Conservation (phyloP, 2,329 filamentous ascomycete species). For the Ramularia collo-cygni region DNA sequence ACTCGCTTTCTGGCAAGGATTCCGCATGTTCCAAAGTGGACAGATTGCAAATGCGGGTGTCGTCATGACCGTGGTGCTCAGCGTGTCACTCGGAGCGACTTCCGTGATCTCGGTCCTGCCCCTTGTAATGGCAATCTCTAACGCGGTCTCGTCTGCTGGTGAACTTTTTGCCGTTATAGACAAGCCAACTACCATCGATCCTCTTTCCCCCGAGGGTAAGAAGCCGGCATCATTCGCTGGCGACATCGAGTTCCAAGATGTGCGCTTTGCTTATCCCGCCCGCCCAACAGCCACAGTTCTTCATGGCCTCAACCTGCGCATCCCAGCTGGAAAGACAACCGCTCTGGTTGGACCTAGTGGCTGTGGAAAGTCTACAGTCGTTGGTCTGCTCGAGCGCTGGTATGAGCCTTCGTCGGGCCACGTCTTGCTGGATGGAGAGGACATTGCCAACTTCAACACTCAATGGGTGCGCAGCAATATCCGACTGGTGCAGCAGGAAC, state of each 20-base stretch:
- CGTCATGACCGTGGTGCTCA: constrained; percentile 1
- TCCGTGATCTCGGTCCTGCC: constrained; percentile 35
- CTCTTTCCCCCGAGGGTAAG: constrained; percentile 24
- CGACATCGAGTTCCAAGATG: constrained; percentile 55
- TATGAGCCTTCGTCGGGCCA: constrained; percentile 25
- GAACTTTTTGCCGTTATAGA: constrained; percentile 40
- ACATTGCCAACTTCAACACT: constrained; percentile 25
- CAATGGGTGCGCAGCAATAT: constrained; percentile 30
- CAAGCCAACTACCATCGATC: constrained; percentile 34
- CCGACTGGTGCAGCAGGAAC: constrained; percentile 33
- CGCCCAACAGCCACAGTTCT: constrained; percentile 33
- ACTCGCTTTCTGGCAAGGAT: constrained; percentile 41
- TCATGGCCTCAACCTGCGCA: constrained; percentile 28
- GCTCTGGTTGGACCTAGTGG: constrained; percentile 38
- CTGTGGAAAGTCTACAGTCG: constrained; percentile 34
- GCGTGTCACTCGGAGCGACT: constrained; percentile 33
- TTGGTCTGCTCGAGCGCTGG: constrained; percentile 32
- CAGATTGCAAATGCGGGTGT: constrained; percentile 27
- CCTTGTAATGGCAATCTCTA: constrained; percentile 37
- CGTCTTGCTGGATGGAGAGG: constrained; percentile 29
- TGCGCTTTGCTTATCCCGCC: constrained; percentile 66
- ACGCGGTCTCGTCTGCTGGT: constrained; percentile 36
- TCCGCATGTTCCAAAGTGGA: constrained; percentile 30
- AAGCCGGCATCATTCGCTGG: constrained; percentile 21
- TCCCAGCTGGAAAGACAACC: constrained; percentile 38